A percentile compares a stretch with the other conserved stretches of the same genome.
Evolutionary conservation across 495 filamentous ascomycete species (phyloP).

Genomic region (Aspergillus homomorphus): DNA sequence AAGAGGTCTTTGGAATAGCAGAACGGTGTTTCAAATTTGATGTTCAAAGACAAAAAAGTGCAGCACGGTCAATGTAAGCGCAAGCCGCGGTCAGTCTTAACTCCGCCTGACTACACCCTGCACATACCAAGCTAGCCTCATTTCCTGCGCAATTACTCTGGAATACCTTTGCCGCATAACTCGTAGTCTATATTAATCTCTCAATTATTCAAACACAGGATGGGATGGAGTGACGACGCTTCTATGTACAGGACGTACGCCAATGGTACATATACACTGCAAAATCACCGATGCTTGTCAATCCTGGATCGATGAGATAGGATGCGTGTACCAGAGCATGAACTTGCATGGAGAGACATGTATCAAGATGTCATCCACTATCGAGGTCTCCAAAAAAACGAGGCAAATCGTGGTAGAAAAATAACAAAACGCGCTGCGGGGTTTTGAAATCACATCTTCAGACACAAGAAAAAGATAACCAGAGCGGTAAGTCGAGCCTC

Average conservation of each 20-base stretch:
- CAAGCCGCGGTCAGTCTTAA: too few species aligned
- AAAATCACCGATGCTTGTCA: slow-evolving; percentile 17
- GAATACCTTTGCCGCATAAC: not conserved
- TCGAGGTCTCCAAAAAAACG: slow-evolving; percentile 23
- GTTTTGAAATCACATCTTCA: slow-evolving; percentile 13
- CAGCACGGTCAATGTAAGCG: too few species aligned
- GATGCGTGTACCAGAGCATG: slow-evolving; percentile 24
- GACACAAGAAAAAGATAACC: slow-evolving; percentile 11
- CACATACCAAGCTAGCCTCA: too few species aligned
- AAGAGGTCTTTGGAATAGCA: too few species aligned
- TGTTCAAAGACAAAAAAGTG: too few species aligned
- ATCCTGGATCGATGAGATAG: slow-evolving; percentile 21
- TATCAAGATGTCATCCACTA: slow-evolving; percentile 22
- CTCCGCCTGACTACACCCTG: too few species aligned
- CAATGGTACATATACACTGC: slow-evolving; percentile 37
- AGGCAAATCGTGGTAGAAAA: slow-evolving; percentile 24
- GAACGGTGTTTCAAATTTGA: too few species aligned
- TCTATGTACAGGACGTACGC: slow-evolving; percentile 39
- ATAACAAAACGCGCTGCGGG: slow-evolving; percentile 11
- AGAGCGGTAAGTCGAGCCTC: slow-evolving; percentile 22
- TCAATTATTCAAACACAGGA: slow-evolving; percentile 14
- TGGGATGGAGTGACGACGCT: slow-evolving; percentile 20
- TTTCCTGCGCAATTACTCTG: not conserved
- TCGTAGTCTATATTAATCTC: not conserved
- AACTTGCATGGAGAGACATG: slow-evolving; percentile 20